Percentiles rank a stretch among this genome's conserved stretches.
phyloP scores from a whole-genome alignment of 1,284 basidiomycete species.

The Paramarasmius palmivorus region DNA sequence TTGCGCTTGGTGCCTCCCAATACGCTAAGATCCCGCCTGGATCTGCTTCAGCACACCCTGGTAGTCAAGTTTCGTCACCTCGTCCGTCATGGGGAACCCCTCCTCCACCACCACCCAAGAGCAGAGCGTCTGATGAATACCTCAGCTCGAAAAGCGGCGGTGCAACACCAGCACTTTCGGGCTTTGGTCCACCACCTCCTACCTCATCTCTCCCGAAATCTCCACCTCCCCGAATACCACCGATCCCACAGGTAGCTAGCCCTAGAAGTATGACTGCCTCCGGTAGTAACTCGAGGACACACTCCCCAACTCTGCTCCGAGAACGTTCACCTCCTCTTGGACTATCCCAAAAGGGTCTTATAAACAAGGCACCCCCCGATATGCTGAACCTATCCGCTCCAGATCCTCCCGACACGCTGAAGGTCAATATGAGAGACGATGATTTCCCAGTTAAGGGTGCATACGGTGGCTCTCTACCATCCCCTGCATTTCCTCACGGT shows the following conservation, averaged over 20 bases:
- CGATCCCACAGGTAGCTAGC: not conserved
- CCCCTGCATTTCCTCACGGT: not conserved
- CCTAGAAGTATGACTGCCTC: not conserved
- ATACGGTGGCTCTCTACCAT: not conserved
- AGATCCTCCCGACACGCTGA: not conserved
- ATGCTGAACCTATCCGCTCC: not conserved
- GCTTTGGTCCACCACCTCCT: not conserved
- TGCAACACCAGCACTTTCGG: not conserved
- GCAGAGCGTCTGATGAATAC: not conserved
- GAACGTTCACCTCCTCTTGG: not conserved
- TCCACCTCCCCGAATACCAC: constrained; percentile 1
- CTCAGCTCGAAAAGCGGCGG: not conserved
- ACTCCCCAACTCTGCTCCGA: not conserved
- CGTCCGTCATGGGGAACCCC: constrained; percentile 11
- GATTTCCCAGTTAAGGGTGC: not conserved
- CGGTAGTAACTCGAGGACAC: not conserved
- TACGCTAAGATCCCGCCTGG: constrained; percentile 3
- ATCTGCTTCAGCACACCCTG: not conserved
- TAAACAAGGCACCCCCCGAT: not conserved
- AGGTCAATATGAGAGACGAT: not conserved
- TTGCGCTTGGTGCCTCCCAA: constrained; percentile 11
- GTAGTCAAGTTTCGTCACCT: constrained; percentile 3
- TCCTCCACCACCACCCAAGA: not conserved
- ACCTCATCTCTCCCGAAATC: not conserved
- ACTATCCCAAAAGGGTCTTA: not conserved